phyloP scores from a whole-genome alignment of 2,329 filamentous ascomycete genomes.

The Ceratocystis destructans region DNA sequence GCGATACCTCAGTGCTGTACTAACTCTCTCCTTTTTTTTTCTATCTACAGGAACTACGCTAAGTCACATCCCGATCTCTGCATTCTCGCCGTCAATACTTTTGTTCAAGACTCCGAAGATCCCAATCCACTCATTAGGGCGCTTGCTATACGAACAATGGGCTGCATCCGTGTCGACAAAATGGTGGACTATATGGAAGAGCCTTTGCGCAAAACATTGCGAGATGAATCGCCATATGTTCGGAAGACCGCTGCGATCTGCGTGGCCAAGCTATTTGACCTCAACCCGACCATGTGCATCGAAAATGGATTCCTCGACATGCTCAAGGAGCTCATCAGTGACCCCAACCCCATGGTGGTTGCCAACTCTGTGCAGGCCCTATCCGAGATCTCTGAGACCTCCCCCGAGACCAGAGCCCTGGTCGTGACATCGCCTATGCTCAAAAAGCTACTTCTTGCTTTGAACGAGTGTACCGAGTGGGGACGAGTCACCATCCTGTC shows the following conservation, averaged over 20 bases:
- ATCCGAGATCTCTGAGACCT: conserved; percentile 77
- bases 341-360: conserved; percentile 98
- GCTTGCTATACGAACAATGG: conserved; percentile 94
- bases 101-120: conserved; percentile 97
- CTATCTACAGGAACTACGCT: conserved; percentile 74
- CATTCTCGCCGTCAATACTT: conserved; percentile 97
- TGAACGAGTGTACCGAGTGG: conserved; percentile 99
- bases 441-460: conserved; percentile 89
- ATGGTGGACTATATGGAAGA: conserved; percentile 99
- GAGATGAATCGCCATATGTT: conserved; percentile 96
- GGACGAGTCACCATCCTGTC: conserved; percentile 85
- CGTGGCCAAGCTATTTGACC: conserved; percentile 92
- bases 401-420: conserved; percentile 79
- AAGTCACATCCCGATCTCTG: conserved; percentile 98
- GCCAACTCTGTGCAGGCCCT: conserved; percentile 93
- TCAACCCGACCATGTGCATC: conserved; percentile 82
- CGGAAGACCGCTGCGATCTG: conserved; percentile 96
- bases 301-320: conserved; percentile 94
- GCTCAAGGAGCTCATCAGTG: conserved; percentile 88
- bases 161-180: conserved; percentile 94
- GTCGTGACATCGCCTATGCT: conserved; percentile 68
- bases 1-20: background rate
- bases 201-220: conserved; percentile 82
- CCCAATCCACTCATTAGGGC: conserved; percentile 92
- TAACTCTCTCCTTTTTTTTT: background rate